Percentiles rank a stretch among this genome's conserved stretches.
These are phyloP conservation scores for Lactifluus pinguis DNA, from an alignment of 768 basidiomycete species.

Conservation along the genomic window DNA sequence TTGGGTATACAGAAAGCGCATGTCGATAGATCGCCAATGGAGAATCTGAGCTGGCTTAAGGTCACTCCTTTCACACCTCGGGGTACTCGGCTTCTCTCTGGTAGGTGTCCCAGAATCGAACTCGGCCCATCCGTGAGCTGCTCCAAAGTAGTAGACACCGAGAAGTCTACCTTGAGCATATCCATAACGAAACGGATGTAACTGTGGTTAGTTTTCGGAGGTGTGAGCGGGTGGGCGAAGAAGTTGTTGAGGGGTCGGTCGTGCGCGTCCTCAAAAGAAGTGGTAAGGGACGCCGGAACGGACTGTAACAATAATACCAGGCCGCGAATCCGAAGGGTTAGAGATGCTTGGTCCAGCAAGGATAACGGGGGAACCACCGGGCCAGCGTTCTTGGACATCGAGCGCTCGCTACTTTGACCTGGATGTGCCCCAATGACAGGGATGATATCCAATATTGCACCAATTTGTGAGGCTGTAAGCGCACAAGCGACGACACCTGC, in stretches of 20 bases:
- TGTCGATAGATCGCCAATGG: constrained; percentile 46
- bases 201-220: constrained; percentile 39
- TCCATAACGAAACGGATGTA: constrained; percentile 40
- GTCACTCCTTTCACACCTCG: constrained; percentile 13
- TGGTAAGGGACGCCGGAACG: not conserved
- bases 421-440: constrained; percentile 27
- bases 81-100: not conserved
- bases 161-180: constrained; percentile 19
- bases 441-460: constrained; percentile 21
- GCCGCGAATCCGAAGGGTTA: constrained; percentile 32
- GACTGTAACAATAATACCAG: constrained; percentile 40
- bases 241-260: constrained; percentile 28
- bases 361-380: constrained; percentile 21
- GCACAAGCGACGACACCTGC: constrained; percentile 18
- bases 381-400: constrained; percentile 10
- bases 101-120: not conserved
- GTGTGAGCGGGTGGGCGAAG: constrained; percentile 51
- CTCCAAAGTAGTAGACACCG: constrained; percentile 12
- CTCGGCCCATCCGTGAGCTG: constrained; percentile 1
- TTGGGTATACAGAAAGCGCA: constrained; percentile 38
- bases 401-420: constrained; percentile 4
- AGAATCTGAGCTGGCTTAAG: constrained; percentile 19
- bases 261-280: constrained; percentile 14
- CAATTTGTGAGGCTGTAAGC: constrained; percentile 10
- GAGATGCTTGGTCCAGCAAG: constrained; percentile 27